Conservation (phyloP, 352 stramenopile species). For the Globisporangium recalcitrans region DNA sequence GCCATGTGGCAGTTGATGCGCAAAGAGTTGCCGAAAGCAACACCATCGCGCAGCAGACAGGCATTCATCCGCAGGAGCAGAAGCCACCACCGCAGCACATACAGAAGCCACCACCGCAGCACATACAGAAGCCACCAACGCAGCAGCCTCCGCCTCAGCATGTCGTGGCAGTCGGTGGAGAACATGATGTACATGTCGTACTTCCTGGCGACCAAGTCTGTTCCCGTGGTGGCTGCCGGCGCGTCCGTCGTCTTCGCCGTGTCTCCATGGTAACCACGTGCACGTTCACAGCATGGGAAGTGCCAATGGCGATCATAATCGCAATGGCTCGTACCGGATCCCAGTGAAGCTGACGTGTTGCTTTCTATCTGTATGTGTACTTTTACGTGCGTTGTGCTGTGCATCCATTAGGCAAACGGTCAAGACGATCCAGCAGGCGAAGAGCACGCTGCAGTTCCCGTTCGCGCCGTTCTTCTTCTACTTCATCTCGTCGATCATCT, state of each 20-base stretch:
- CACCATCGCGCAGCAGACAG: background rate
- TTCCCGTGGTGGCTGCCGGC: conserved; percentile 52
- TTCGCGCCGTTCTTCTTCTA: conserved; percentile 85
- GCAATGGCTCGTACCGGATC: background rate
- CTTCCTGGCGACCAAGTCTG: conserved; percentile 56
- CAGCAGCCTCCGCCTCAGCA: conserved; percentile 5
- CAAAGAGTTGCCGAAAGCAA: background rate
- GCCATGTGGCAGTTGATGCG: conserved; percentile 11
- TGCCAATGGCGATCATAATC: background rate
- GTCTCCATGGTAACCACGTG: conserved; percentile 51
- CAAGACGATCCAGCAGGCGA: conserved; percentile 49
- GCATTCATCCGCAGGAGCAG: background rate
- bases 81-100: background rate
- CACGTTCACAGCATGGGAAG: background rate
- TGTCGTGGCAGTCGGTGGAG: conserved; percentile 57
- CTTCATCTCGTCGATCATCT: conserved; percentile 79
- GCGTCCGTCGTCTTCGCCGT: conserved; percentile 66
- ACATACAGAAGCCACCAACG: background rate
- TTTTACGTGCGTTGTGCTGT: no score
- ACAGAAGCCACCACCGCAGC: background rate
- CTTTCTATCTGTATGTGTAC: background rate
- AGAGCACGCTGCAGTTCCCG: conserved; percentile 71
- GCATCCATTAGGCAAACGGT: conserved; percentile 43
- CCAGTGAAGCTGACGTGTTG: background rate
- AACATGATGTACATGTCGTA: conserved; percentile 68